Percentiles rank a stretch among this genome's conserved stretches.
phyloP scores from a whole-genome alignment of 352 stramenopile genomes.

The Globisporangium iwayamae region DNA sequence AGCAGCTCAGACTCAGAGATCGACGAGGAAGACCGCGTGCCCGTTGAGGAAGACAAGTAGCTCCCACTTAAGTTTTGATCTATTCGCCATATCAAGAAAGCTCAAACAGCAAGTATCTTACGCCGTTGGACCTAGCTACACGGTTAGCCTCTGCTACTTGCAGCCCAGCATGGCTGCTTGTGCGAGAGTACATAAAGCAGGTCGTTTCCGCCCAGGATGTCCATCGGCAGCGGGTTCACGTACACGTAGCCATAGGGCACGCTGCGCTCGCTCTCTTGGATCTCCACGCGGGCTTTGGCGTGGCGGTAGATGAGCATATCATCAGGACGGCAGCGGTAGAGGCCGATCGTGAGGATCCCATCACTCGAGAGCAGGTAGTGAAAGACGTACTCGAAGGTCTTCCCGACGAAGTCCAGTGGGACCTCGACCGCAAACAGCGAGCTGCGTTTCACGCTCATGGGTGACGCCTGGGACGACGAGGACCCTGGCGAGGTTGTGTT shows the following conservation, averaged over 20 bases:
- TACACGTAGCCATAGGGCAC: conserved; percentile 84
- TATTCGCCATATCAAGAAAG: not conserved
- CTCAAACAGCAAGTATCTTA: not conserved
- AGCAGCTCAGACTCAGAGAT: not conserved
- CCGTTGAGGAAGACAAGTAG: conserved; percentile 15
- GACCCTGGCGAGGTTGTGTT: conserved; percentile 25
- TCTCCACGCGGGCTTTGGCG: conserved; percentile 39
- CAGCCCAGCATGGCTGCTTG: conserved; percentile 69
- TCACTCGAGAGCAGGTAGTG: conserved; percentile 80
- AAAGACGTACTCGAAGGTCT: conserved; percentile 80
- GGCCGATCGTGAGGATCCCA: conserved; percentile 67
- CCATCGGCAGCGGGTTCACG: conserved; percentile 73
- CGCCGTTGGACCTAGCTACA: too few relatives aligned
- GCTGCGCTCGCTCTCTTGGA: conserved; percentile 58
- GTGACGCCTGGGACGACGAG: conserved; percentile 29
- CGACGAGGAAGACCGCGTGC: not conserved
- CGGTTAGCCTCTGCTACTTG: too few relatives aligned
- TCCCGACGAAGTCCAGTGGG: conserved; percentile 77
- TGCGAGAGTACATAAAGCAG: conserved; percentile 81
- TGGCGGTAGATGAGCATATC: conserved; percentile 21
- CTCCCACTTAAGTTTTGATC: not conserved
- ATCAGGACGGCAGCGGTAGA: conserved; percentile 76
- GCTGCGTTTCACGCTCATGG: conserved; percentile 45
- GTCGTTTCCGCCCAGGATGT: conserved; percentile 77
- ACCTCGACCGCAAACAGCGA: conserved; percentile 80